Evolutionary conservation across 2,329 filamentous ascomycete genomes (phyloP).

Genomic region (Ophiostoma novo-ulmi): DNA sequence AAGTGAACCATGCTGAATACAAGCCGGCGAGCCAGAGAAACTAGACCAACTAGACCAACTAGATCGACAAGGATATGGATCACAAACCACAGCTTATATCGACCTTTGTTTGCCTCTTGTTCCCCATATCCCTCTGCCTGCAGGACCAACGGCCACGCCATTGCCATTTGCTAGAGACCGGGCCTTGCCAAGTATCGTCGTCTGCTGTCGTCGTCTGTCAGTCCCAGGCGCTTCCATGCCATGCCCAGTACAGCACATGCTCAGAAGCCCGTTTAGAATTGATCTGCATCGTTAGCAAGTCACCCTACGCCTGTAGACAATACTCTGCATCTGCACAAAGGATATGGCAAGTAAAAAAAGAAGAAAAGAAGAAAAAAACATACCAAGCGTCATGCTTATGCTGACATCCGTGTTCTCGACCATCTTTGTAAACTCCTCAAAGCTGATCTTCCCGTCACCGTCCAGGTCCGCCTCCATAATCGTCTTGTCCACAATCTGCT

Average conservation of each 20-base stretch:
- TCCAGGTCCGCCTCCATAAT: conserved; percentile 99
- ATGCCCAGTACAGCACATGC: background rate
- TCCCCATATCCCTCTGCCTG: too few species aligned
- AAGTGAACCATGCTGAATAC: background rate
- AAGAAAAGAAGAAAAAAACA: background rate
- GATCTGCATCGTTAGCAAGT: conserved; percentile 18
- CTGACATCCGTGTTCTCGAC: conserved; percentile 86
- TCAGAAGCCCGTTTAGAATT: conserved; percentile 13
- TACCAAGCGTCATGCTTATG: conserved; percentile 69
- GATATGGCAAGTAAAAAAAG: background rate
- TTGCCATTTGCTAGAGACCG: background rate
- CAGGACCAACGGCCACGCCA: too few species aligned
- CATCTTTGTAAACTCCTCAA: conserved; percentile 98
- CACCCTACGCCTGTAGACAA: too few species aligned
- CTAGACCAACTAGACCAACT: too few species aligned
- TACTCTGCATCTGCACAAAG: background rate
- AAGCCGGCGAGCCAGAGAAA: too few species aligned
- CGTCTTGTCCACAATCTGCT: conserved; percentile 99
- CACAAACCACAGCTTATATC: background rate
- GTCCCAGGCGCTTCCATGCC: background rate
- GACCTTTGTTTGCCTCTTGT: background rate
- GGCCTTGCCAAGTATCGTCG: too few species aligned
- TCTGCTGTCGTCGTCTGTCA: background rate
- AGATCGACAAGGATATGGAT: too few species aligned
- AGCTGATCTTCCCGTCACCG: conserved; percentile 95